Evolutionary conservation across 192 early-diverging fungal genomes (phyloP).

Genomic region (Coemansia sp.): DNA sequence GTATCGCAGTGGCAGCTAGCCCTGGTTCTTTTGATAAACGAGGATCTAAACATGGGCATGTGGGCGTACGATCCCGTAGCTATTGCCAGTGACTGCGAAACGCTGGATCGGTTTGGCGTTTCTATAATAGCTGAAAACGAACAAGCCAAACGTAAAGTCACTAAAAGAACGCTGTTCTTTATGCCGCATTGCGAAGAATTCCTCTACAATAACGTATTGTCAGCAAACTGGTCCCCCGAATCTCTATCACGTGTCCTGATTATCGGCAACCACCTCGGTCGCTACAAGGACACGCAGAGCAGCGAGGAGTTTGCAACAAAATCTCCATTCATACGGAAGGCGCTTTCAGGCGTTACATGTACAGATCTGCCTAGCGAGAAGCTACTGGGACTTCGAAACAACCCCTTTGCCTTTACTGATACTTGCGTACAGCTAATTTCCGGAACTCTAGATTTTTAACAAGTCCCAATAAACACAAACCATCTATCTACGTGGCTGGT

Average conservation of each 20-base stretch:
- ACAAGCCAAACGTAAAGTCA: constrained; percentile 19
- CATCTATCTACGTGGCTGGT: constrained; percentile 15
- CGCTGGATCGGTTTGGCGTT: constrained; percentile 13
- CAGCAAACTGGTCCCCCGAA: constrained; percentile 29
- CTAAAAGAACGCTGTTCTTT: constrained; percentile 32
- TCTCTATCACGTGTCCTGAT: constrained; percentile 10
- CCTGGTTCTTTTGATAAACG: constrained; percentile 21
- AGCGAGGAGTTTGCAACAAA: constrained; percentile 6
- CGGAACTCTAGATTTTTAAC: neutral
- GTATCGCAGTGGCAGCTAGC: constrained; percentile 50
- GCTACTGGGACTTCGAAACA: constrained; percentile 22
- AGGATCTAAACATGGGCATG: constrained; percentile 2
- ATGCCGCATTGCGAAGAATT: constrained; percentile 55
- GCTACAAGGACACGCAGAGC: constrained; percentile 30
- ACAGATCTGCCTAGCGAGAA: constrained; percentile 28
- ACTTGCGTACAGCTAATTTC: constrained; percentile 34
- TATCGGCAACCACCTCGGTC: constrained; percentile 36
- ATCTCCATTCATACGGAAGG: constrained; percentile 16
- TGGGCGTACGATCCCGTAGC: constrained; percentile 33
- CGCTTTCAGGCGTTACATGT: constrained; percentile 5
- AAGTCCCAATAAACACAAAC: too few relatives aligned
- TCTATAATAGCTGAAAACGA: constrained; percentile 32
- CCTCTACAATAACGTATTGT: constrained; percentile 43
- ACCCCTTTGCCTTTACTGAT: constrained; percentile 43
- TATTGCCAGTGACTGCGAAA: constrained; percentile 2